phyloP scores from a whole-genome alignment of 2,329 filamentous ascomycete species.

The Clonostachys solani region DNA sequence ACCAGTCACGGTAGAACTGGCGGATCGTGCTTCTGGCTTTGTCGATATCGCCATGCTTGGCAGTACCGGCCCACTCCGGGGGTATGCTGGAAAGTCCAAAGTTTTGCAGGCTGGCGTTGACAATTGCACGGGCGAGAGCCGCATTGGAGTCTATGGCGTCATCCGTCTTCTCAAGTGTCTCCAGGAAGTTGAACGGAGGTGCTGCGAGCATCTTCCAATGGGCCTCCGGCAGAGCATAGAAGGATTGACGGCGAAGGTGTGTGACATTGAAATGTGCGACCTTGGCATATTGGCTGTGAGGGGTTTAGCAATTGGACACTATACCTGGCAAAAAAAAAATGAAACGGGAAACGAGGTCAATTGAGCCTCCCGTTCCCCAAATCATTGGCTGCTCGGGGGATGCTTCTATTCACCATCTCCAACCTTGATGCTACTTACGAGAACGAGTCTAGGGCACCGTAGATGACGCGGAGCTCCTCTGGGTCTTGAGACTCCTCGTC shows the following conservation, averaged over 20 bases:
- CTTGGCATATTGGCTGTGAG: conserved; percentile 72
- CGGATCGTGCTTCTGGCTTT: conserved; percentile 90
- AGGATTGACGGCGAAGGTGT: conserved; percentile 83
- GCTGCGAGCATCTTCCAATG: conserved; percentile 82
- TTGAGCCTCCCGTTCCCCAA: no score
- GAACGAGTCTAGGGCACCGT: conserved; percentile 83
- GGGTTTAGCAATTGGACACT: not conserved
- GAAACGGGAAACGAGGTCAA: no score
- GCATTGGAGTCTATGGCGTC: conserved; percentile 87
- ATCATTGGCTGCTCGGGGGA: no score
- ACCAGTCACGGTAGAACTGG: conserved; percentile 96
- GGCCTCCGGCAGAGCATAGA: conserved; percentile 80
- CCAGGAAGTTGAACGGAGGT: conserved; percentile 78
- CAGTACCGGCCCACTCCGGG: conserved; percentile 63
- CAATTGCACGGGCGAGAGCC: conserved; percentile 73
- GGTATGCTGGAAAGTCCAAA: conserved; percentile 59
- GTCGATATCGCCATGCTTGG: conserved; percentile 73
- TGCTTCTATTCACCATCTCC: no score
- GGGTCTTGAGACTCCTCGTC: conserved; percentile 56
- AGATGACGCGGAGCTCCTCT: conserved; percentile 77
- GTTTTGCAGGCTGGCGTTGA: conserved; percentile 61
- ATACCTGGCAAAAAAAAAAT: no score
- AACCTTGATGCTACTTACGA: conserved; percentile 56
- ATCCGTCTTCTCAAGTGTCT: conserved; percentile 75
- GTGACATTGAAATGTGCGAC: conserved; percentile 87